A percentile compares a stretch with the other conserved stretches of the same genome.
phyloP scores from a whole-genome alignment of 139 green algal genomes.

The Pseudopediastrum boryanum region DNA sequence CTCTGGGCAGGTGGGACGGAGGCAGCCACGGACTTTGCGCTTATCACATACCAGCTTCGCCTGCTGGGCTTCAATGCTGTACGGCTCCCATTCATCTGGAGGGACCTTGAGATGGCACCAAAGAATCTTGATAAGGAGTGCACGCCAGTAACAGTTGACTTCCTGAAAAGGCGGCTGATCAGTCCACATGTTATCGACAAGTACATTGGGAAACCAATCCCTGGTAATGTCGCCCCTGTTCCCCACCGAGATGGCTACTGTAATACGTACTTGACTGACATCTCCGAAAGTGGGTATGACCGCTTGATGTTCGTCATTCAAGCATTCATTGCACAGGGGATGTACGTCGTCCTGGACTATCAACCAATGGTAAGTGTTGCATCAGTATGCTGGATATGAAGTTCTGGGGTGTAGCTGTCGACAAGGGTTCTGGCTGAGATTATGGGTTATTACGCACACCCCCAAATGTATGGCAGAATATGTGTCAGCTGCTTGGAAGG shows the following conservation, averaged over 20 bases:
- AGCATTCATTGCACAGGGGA: constrained; percentile 38
- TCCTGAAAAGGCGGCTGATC: constrained; percentile 19
- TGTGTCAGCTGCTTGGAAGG: too few species aligned
- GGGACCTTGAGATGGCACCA: constrained; percentile 31
- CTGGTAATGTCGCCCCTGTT: constrained; percentile 20
- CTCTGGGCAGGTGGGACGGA: constrained; percentile 29
- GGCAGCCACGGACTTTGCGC: constrained; percentile 38
- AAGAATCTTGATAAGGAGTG: constrained; percentile 29
- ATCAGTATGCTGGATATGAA: too few species aligned
- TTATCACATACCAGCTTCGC: constrained; percentile 36
- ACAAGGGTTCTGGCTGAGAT: too few species aligned
- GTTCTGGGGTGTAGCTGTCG: too few species aligned
- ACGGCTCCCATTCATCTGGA: constrained; percentile 36
- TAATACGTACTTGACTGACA: constrained; percentile 33
- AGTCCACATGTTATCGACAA: constrained; percentile 31
- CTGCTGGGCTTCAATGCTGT: constrained; percentile 44
- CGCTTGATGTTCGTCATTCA: constrained; percentile 27
- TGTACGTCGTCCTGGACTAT: constrained; percentile 44
- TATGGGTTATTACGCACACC: too few species aligned
- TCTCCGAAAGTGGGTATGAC: constrained; percentile 16
- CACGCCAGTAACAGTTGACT: constrained; percentile 21
- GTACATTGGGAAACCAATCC: constrained; percentile 20
- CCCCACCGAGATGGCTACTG: constrained; percentile 19
- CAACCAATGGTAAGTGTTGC: constrained; percentile 32
- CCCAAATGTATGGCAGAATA: too few species aligned